Base-by-base conservation (phyloP, 352 stramenopile genomes). In the Phytopythium mirpurense region DNA sequence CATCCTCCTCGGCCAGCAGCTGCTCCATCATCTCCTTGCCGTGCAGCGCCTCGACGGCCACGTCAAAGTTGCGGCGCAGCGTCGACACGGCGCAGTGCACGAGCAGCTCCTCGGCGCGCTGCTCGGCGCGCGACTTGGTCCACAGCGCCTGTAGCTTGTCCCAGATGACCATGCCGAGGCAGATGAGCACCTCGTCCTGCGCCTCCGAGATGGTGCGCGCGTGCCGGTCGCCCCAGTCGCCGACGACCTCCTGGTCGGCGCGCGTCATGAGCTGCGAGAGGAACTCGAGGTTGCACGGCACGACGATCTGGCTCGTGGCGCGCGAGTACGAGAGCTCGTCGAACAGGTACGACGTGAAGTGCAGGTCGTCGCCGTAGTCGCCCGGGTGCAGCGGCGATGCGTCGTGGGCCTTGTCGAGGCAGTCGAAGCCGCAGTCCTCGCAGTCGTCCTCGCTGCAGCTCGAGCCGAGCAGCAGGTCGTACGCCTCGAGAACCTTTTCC, bases 11-110 rank as follows among this genome's bases (percentile, higher is more conserved):
- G 14, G 83, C 81, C 42, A 94, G 60, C 32, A 94, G 41, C 45
- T 90, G 81, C 48, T 92, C 83, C 74, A 94, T 94, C 79, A 94
- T 94, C 51, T 92, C 83, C 52, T 90, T 71, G 0, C 83, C 83
- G 57, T 94, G 83, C 26, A 94, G 62, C 19, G 82, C 83, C 51
- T 94, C 83, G 18, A 94, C 81, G 4, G 81, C 82, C 12, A 89
- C 70, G 46, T 94, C 81, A 63, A 94, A 94, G 63, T 88, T 94
- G 4, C 76, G 79, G 8, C 78, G 82, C 45, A 94, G 49, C 11
- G 83, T 87, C 26, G 75, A 73, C 21, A 94, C 76, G 1, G 76
- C 77, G 40, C 82, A 94, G 60, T 92, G 78, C 37, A 90, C 78
- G 18, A 94, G 52, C 37, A 94, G 67, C 42, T 94, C 83, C 45